Percentiles rank a stretch among this genome's conserved stretches.
phyloP scores from a whole-genome alignment of 116 monocot genomes.

The Dioscorea cayenensis region DNA sequence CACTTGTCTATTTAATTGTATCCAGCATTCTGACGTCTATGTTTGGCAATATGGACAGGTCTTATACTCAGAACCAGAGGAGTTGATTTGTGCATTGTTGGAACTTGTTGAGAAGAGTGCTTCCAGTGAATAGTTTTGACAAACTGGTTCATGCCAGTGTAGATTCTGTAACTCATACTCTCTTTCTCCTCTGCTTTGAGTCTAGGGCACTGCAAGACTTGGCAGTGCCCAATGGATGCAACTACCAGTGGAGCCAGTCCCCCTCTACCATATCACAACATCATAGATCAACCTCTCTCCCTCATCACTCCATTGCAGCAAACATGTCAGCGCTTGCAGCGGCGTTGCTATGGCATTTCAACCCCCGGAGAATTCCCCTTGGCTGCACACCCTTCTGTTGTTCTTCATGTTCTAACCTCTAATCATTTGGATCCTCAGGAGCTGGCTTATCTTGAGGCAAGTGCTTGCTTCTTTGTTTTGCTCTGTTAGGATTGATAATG shows the following conservation, averaged over 20 bases:
- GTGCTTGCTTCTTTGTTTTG: conserved; percentile 15
- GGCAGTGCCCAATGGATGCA: conserved; percentile 68
- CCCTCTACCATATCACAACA: conserved; percentile 49
- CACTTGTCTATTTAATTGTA: too few species aligned
- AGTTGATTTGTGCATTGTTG: not conserved
- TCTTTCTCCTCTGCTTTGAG: conserved; percentile 2
- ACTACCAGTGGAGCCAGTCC: conserved; percentile 48
- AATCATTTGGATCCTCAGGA: conserved; percentile 77
- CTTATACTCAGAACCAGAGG: not conserved
- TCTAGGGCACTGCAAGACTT: conserved; percentile 31
- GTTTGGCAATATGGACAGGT: too few species aligned
- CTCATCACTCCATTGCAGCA: conserved; percentile 49
- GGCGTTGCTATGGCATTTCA: conserved; percentile 60
- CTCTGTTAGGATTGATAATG: conserved; percentile 27
- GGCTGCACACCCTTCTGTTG: conserved; percentile 71
- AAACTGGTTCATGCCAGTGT: not conserved
- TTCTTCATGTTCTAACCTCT: conserved; percentile 80
- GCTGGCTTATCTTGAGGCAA: conserved; percentile 91
- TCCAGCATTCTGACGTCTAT: too few species aligned
- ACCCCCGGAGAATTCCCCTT: conserved; percentile 87
- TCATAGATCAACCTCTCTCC: conserved; percentile 56
- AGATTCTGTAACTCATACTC: not conserved
- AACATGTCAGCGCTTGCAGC: conserved; percentile 44
- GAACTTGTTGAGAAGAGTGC: not conserved
- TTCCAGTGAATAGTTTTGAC: not conserved